phyloP scores from a whole-genome alignment of 495 filamentous ascomycete species.

The Peziza echinospora region DNA sequence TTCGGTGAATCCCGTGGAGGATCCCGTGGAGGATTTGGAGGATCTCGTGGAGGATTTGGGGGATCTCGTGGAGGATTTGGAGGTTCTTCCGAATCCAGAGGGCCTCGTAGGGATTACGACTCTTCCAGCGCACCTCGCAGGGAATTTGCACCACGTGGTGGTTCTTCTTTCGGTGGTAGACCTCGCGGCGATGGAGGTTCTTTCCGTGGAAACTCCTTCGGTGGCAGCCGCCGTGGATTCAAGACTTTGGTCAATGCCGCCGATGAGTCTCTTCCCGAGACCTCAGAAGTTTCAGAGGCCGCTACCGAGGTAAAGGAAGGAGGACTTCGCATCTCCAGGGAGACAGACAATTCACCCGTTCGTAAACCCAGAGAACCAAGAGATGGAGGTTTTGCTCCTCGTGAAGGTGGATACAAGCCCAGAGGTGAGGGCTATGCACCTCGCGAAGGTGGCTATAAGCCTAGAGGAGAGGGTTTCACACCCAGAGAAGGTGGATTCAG shows the following conservation, averaged over 20 bases:
- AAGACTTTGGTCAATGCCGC: not conserved
- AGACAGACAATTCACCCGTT: not conserved
- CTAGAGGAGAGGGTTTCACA: not conserved
- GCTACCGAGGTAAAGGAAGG: not conserved
- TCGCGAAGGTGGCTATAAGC: not conserved
- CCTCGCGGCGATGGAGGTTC: not conserved
- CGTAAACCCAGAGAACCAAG: not conserved
- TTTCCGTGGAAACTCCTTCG: not conserved
- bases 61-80: slow-evolving; percentile 4
- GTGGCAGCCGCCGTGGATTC: not conserved
- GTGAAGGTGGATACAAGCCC: not conserved
- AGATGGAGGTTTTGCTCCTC: not conserved
- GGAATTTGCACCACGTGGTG: not conserved
- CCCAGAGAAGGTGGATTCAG: not conserved
- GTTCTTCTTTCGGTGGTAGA: no score
- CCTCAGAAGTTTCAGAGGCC: not conserved
- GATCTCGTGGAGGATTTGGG: slow-evolving; percentile 1
- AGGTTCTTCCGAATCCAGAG: not conserved
- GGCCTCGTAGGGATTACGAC: no score
- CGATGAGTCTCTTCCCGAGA: not conserved
- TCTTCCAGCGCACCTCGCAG: no score
- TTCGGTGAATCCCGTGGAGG: slow-evolving; percentile 4
- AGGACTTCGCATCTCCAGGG: not conserved
- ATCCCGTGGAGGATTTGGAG: slow-evolving; percentile 3
- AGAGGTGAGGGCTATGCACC: not conserved